These are phyloP conservation scores for Trypanosoma mega DNA, from an alignment of 208 protist genomes.

Conservation along the genomic window DNA sequence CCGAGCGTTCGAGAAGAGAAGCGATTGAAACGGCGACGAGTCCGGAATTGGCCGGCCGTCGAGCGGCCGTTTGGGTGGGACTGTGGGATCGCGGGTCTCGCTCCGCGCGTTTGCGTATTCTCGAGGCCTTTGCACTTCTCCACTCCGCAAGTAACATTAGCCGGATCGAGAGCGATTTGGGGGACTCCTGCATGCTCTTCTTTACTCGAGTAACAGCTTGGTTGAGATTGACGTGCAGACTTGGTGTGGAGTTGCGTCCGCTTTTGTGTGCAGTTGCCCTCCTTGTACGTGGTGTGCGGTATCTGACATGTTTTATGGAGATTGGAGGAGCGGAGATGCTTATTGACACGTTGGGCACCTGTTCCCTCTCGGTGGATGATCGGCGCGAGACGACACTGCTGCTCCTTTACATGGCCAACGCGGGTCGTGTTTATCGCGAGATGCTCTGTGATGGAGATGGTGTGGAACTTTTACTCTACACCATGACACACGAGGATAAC, in stretches of 20 bases:
- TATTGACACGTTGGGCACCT: conserved; percentile 37
- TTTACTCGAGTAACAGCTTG: conserved; percentile 83
- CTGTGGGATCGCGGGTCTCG: conserved; percentile 68
- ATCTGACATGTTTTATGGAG: conserved; percentile 79
- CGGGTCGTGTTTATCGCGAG: conserved; percentile 85
- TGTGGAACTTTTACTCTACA: conserved; percentile 50
- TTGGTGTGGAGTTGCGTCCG: conserved; percentile 35
- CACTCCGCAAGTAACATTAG: conserved; percentile 69
- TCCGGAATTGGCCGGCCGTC: conserved; percentile 36
- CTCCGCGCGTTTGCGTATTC: conserved; percentile 41
- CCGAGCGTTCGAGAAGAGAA: conserved; percentile 3
- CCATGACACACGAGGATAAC: conserved; percentile 54
- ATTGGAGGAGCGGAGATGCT: conserved; percentile 56
- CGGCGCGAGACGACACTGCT: conserved; percentile 52
- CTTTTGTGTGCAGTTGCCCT: conserved; percentile 60
- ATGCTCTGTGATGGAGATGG: conserved; percentile 81
- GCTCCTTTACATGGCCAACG: conserved; percentile 78
- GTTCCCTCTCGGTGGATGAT: conserved; percentile 35
- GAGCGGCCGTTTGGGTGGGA: conserved; percentile 58
- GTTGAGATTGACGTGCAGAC: conserved; percentile 73
- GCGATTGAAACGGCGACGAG: conserved; percentile 23
- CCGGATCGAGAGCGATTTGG: conserved; percentile 67
- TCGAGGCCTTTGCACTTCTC: conserved; percentile 59
- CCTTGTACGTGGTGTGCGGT: conserved; percentile 75
- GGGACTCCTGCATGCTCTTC: conserved; percentile 70